Evolutionary conservation across 495 filamentous ascomycete genomes (phyloP).

Genomic region (Sabuloglossum arenarium): DNA sequence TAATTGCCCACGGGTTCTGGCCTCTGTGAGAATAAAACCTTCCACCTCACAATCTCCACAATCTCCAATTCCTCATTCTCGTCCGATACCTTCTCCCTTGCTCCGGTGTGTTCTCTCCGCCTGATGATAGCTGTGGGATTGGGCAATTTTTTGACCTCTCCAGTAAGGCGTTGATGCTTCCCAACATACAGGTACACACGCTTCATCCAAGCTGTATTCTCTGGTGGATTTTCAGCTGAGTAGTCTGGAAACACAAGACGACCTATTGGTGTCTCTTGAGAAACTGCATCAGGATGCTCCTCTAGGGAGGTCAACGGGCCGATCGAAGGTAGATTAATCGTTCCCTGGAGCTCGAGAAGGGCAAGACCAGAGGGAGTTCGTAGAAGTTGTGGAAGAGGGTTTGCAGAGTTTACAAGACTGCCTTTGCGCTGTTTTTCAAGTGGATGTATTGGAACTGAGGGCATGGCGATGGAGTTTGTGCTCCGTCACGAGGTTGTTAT

Average conservation of each 20-base stretch:
- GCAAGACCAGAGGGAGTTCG: conserved; percentile 63
- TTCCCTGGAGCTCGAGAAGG: conserved; percentile 80
- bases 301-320: background rate
- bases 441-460: conserved; percentile 1
- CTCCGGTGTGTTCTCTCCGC: conserved; percentile 17
- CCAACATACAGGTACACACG: conserved; percentile 73
- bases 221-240: conserved; percentile 22
- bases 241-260: conserved; percentile 62
- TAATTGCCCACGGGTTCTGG: conserved; percentile 58
- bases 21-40: conserved; percentile 66
- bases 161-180: conserved; percentile 70
- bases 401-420: conserved; percentile 12
- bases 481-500: background rate
- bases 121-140: conserved; percentile 61
- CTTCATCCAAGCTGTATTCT: conserved; percentile 61
- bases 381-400: conserved; percentile 63
- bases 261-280: conserved; percentile 37
- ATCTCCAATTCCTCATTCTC: conserved; percentile 39
- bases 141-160: conserved; percentile 70
- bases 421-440: background rate
- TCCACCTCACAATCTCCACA: conserved; percentile 72
- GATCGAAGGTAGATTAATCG: conserved; percentile 44
- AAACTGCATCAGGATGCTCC: conserved; percentile 4
- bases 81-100: background rate
- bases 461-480: background rate